Base-by-base conservation (phyloP, 768 basidiomycete species). In the Tulasnella sp. region DNA sequence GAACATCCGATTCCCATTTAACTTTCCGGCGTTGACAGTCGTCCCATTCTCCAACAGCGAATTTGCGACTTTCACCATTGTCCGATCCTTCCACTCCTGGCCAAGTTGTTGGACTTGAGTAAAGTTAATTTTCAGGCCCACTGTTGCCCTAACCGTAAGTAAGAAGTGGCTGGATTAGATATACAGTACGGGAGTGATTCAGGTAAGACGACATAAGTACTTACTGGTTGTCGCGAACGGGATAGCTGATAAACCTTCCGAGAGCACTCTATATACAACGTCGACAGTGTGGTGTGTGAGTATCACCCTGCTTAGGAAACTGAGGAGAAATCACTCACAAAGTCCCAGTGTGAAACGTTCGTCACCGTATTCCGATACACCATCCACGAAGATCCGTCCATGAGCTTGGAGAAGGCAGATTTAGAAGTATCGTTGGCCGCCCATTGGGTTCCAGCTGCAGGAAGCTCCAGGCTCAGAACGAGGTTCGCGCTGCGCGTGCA, bases 311-410 rank as follows among this genome's bases (percentile, higher is more conserved):
- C 72, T 37, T 17, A 72, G 15, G 68, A 25, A 12, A 29, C n/a
- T n/a, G 12, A 52, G 77, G 37, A 52, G 36, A 25, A 2, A 42
- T 25, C 3, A 85, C 90, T 80, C 76, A 91, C 90, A 80, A 91
- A 88, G 79, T 93, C 91, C 90, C 90, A 93, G 80, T 91, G 90
- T 67, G 89, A 80, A 22, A 88, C 85, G 4, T 85, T 82, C 0
- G 91, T 90, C 36, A 86, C 70, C 12, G 84, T 81, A 79, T 92
- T 91, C 15, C 83, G 83, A 79, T 86, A 90, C 36, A 91, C 88
- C 90, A 91, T 91, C 91, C 91, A 93, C 67, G 84, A 83, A 77
- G 89, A 84, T 0, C 88, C 91, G 39, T 88, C 85, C 76, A 91
- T 85, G 5, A 90, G 82, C 15, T 85, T 87, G 11, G 85, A 86